Evolutionary conservation across 1,284 basidiomycete species (phyloP).

Genomic region (Cerrena zonata): DNA sequence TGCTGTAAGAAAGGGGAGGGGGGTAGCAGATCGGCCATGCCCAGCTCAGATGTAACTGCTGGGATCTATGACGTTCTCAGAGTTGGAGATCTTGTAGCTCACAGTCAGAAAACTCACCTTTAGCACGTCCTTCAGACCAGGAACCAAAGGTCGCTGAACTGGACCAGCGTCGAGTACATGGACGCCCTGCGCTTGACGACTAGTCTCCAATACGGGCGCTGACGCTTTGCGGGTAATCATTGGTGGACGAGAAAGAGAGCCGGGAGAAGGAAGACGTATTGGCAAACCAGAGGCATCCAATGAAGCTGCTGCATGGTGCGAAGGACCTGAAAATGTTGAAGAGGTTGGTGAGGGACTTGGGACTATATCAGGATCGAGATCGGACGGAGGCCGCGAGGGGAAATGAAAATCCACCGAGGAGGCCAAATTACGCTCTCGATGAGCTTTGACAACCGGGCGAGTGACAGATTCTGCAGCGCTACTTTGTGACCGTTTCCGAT

Average conservation of each 20-base stretch:
- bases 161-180: neutral
- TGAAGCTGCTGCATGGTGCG: conserved; percentile 49
- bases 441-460: conserved; percentile 14
- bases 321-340: conserved; percentile 18
- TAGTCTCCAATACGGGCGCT: neutral
- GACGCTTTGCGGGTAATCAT: conserved; percentile 32
- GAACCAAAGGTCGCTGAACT: conserved; percentile 32
- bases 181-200: neutral
- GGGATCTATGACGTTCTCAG: conserved; percentile 43
- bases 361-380: neutral
- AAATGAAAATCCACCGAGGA: conserved; percentile 40
- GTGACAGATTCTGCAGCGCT: conserved; percentile 29
- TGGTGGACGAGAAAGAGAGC: conserved; percentile 30
- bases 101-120: conserved; percentile 40
- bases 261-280: conserved; percentile 29
- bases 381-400: conserved; percentile 25
- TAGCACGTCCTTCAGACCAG: conserved; percentile 65
- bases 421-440: conserved; percentile 34
- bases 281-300: conserved; percentile 40
- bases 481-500: conserved; percentile 41
- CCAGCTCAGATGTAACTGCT: conserved; percentile 61
- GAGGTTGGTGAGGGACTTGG: neutral
- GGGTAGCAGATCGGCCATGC: conserved; percentile 66
- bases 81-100: neutral
- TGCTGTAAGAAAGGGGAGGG: conserved; percentile 64